Percentiles rank a stretch among this genome's conserved stretches.
Conservation (phyloP, 176 grass and related monocot species). For the Rhipidocladum racemiflorum region DNA sequence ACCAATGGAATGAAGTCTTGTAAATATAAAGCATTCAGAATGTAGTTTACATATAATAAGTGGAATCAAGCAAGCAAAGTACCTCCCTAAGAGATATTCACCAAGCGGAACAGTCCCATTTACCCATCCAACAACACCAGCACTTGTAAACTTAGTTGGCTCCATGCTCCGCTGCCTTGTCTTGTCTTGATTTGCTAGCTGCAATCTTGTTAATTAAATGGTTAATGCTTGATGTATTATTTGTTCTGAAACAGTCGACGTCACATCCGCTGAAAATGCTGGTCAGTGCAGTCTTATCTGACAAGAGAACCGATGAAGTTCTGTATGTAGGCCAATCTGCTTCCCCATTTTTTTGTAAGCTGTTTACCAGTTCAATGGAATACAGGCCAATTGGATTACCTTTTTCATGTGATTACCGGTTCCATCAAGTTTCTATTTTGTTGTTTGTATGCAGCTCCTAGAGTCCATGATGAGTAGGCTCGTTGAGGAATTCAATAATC, state of each 20-base stretch:
- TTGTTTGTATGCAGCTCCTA: constrained; percentile 63
- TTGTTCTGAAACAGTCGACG: constrained; percentile 52
- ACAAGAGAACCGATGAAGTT: constrained; percentile 97
- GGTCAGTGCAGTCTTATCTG: constrained; percentile 69
- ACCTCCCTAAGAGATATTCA: too few relatives aligned
- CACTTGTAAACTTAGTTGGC: constrained; percentile 84
- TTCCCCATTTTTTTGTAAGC: constrained; percentile 14
- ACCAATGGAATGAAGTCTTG: too few relatives aligned
- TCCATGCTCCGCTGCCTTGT: not conserved
- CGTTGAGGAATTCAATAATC: constrained; percentile 80
- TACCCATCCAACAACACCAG: too few relatives aligned
- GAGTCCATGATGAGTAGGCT: constrained; percentile 88
- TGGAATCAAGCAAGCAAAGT: too few relatives aligned
- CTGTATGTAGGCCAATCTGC: constrained; percentile 55
- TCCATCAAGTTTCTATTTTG: constrained; percentile 15
- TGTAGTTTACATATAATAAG: too few relatives aligned
- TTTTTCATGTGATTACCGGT: not conserved
- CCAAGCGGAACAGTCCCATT: too few relatives aligned
- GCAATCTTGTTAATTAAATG: constrained; percentile 25
- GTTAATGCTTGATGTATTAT: constrained; percentile 12
- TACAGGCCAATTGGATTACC: not conserved
- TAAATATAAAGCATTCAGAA: too few relatives aligned
- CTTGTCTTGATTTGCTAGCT: constrained; percentile 19
- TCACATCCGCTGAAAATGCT: constrained; percentile 83
- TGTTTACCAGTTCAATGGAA: constrained; percentile 13